phyloP scores from a whole-genome alignment of 2,329 filamentous ascomycete species.

The Saccharata proteae region DNA sequence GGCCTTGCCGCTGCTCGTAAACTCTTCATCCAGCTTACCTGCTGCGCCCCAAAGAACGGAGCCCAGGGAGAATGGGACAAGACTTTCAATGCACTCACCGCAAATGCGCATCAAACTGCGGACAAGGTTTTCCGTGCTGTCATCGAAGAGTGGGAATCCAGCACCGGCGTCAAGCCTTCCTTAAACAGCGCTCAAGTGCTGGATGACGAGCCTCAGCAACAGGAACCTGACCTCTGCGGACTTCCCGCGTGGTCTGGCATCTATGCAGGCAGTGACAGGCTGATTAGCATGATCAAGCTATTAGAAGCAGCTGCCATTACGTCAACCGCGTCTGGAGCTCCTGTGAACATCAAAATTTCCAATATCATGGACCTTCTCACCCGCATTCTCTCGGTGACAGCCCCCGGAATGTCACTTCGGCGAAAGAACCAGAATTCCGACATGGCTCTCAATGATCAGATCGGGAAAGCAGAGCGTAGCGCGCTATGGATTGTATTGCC shows the following conservation, averaged over 20 bases:
- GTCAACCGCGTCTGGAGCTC: slow-evolving; percentile 44
- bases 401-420: slow-evolving; percentile 31
- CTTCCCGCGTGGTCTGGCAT: slow-evolving; percentile 65
- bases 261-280: slow-evolving; percentile 57
- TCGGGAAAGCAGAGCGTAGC: slow-evolving; percentile 71
- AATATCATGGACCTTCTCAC: slow-evolving; percentile 55
- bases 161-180: slow-evolving; percentile 32
- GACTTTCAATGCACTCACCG: slow-evolving; percentile 48
- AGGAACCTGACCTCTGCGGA: slow-evolving; percentile 30
- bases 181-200: slow-evolving; percentile 14
- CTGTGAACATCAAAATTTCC: slow-evolving; percentile 57
- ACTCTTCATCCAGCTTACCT: slow-evolving; percentile 59
- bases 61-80: slow-evolving; percentile 68
- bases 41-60: slow-evolving; percentile 69
- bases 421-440: slow-evolving; percentile 22
- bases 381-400: slow-evolving; percentile 54
- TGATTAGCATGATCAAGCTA: slow-evolving; percentile 53
- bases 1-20: slow-evolving; percentile 50
- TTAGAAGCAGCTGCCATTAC: slow-evolving; percentile 51
- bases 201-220: slow-evolving; percentile 25
- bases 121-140: slow-evolving; percentile 70
- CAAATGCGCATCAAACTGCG: slow-evolving; percentile 55
- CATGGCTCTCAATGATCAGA: slow-evolving; percentile 48
- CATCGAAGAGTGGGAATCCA: slow-evolving; percentile 69
- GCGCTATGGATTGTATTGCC: slow-evolving; percentile 64